These are phyloP conservation scores for Nakataea oryzae DNA, from an alignment of 2,329 filamentous ascomycete genomes.

Conservation along the genomic window DNA sequence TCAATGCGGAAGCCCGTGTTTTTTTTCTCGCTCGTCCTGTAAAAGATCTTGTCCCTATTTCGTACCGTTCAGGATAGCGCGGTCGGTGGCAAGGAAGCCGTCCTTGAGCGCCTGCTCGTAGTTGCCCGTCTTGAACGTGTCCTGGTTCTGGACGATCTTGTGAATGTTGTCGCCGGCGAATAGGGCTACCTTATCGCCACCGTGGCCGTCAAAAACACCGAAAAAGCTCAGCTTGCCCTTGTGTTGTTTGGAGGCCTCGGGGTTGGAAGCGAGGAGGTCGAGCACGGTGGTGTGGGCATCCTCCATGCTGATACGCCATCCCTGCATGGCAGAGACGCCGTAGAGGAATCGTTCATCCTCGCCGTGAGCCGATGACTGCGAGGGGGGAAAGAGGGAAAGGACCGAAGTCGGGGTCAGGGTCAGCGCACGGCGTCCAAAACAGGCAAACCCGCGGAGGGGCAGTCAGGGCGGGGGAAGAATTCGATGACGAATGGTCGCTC, in stretches of 20 bases:
- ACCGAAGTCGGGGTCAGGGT: neutral
- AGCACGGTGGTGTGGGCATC: conserved; percentile 87
- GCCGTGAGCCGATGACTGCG: conserved; percentile 75
- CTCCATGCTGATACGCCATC: conserved; percentile 99
- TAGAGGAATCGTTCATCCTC: conserved; percentile 89
- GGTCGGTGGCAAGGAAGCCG: conserved; percentile 90
- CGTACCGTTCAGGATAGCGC: conserved; percentile 89
- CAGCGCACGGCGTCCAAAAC: neutral
- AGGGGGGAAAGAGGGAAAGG: neutral
- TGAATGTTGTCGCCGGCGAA: conserved; percentile 91
- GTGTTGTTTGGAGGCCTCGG: conserved; percentile 51
- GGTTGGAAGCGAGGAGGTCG: conserved; percentile 58
- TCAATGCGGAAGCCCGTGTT: neutral
- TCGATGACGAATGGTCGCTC: neutral
- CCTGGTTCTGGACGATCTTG: conserved; percentile 89
- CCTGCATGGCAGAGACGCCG: conserved; percentile 97
- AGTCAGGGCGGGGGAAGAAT: neutral
- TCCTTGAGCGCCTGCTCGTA: conserved; percentile 96
- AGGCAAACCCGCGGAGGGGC: neutral
- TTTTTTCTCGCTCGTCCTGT: neutral
- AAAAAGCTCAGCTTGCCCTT: conserved; percentile 83
- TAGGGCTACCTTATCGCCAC: conserved; percentile 89
- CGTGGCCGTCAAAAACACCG: conserved; percentile 95
- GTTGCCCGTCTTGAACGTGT: conserved; percentile 81
- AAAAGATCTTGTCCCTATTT: conserved; percentile 11